A percentile compares a stretch with the other conserved stretches of the same genome.
These are phyloP conservation scores for Kodamaea kaohsiungensis DNA, from an alignment of 805 yeast species.

Conservation along the genomic window DNA sequence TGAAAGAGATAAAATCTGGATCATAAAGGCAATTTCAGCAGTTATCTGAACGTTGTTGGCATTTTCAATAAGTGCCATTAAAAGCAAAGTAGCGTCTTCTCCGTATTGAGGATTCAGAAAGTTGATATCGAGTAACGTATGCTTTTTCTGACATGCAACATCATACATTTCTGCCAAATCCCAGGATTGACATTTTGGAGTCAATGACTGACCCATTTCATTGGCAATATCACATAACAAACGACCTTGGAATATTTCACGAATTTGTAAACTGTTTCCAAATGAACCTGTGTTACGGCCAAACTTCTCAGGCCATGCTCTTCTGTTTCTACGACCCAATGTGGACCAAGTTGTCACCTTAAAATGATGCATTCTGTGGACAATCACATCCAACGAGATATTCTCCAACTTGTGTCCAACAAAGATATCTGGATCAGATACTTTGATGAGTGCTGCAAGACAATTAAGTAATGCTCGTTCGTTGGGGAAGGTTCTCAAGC, in stretches of 20 bases:
- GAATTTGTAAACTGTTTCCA: slow-evolving; percentile 54
- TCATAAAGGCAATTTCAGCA: slow-evolving; percentile 76
- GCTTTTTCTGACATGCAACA: slow-evolving; percentile 67
- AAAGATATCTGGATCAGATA: slow-evolving; percentile 86
- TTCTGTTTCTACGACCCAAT: slow-evolving; percentile 79
- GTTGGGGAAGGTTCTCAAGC: slow-evolving; percentile 60
- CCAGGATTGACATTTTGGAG: slow-evolving; percentile 93
- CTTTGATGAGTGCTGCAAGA: slow-evolving; percentile 68
- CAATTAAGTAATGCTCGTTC: slow-evolving; percentile 76
- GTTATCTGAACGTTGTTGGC: slow-evolving; percentile 64
- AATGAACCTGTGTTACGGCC: slow-evolving; percentile 49
- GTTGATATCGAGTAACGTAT: slow-evolving; percentile 69
- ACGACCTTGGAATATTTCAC: slow-evolving; percentile 81
- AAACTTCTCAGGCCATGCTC: slow-evolving; percentile 74
- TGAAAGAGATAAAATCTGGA: slow-evolving; percentile 84
- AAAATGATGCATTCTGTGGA: slow-evolving; percentile 77
- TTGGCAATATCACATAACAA: slow-evolving; percentile 90
- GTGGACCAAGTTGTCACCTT: slow-evolving; percentile 76
- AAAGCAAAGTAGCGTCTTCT: slow-evolving; percentile 64
- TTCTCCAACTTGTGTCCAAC: slow-evolving; percentile 86
- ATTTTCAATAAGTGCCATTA: slow-evolving; percentile 72
- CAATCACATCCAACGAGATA: slow-evolving; percentile 73
- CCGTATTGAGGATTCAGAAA: slow-evolving; percentile 63
- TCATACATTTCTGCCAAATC: slow-evolving; percentile 89
- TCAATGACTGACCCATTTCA: slow-evolving; percentile 91